These are phyloP conservation scores for Antrodiella citrinella DNA, from an alignment of 768 basidiomycete species.

Conservation along the genomic window DNA sequence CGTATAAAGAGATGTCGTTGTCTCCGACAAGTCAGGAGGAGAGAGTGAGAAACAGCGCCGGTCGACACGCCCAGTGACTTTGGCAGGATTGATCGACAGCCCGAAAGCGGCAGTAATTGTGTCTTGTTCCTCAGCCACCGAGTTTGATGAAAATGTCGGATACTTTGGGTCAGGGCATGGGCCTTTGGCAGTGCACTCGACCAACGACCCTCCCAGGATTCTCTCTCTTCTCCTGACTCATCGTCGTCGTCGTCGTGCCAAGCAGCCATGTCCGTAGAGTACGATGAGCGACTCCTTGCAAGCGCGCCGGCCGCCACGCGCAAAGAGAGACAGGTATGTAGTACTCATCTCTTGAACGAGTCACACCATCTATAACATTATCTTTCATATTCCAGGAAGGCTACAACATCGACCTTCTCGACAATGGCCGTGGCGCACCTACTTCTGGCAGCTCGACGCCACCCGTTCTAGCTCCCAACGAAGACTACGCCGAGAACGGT, in stretches of 20 bases:
- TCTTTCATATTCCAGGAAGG: constrained; percentile 47
- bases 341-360: not conserved
- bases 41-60: too few species aligned
- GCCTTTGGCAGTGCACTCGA: not conserved
- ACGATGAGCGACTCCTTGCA: constrained; percentile 23
- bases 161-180: not conserved
- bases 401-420: constrained; percentile 40
- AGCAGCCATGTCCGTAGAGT: constrained; percentile 14
- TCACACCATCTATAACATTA: not conserved
- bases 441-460: constrained; percentile 15
- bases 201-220: not conserved
- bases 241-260: not conserved
- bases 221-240: not conserved
- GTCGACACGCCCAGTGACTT: too few species aligned
- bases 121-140: not conserved
- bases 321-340: constrained; percentile 24
- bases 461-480: constrained; percentile 8
- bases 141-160: not conserved
- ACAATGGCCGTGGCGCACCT: constrained; percentile 6
- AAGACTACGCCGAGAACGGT: constrained; percentile 12
- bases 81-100: too few species aligned
- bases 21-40: too few species aligned
- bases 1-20: too few species aligned
- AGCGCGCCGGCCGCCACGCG: constrained; percentile 22
- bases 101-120: not conserved